Conservation (phyloP, 768 basidiomycete species). For the Trametes coccinea region DNA sequence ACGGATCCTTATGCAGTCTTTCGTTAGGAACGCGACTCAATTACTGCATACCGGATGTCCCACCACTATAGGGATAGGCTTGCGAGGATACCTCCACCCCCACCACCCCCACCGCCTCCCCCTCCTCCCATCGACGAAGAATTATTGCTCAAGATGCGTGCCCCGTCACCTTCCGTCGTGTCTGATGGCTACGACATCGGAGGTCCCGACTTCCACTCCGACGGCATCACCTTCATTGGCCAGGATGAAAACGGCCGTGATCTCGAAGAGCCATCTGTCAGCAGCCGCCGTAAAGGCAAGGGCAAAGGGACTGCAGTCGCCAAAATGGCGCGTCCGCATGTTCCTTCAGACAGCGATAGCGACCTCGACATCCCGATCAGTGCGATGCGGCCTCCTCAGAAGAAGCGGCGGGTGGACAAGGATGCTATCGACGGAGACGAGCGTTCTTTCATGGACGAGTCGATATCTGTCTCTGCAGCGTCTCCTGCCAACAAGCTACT, state of each 20-base stretch:
- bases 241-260: conserved; percentile 61
- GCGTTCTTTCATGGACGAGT: conserved; percentile 40
- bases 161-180: conserved; percentile 35
- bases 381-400: conserved; percentile 48
- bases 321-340: conserved; percentile 51
- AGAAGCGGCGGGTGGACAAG: conserved; percentile 64
- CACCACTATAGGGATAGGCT: conserved; percentile 56
- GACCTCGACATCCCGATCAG: conserved; percentile 51
- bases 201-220: conserved; percentile 23
- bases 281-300: conserved; percentile 39
- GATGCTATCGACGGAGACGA: conserved; percentile 52
- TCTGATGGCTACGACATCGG: conserved; percentile 33
- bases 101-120: conserved; percentile 35
- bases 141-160: conserved; percentile 36
- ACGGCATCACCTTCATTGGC: conserved; percentile 22
- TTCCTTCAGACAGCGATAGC: conserved; percentile 59
- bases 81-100: conserved; percentile 46
- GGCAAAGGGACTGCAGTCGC: conserved; percentile 40
- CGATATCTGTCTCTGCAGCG: conserved; percentile 31
- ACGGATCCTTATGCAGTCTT: too few relatives aligned
- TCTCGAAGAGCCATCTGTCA: conserved; percentile 48
- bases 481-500: conserved; percentile 32
- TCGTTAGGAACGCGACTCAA: conserved; percentile 65
- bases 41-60: conserved; percentile 59
- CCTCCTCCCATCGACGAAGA: conserved; percentile 37